These are phyloP conservation scores for Novymonas esmeraldas DNA, from an alignment of 208 protist species.

Conservation along the genomic window DNA sequence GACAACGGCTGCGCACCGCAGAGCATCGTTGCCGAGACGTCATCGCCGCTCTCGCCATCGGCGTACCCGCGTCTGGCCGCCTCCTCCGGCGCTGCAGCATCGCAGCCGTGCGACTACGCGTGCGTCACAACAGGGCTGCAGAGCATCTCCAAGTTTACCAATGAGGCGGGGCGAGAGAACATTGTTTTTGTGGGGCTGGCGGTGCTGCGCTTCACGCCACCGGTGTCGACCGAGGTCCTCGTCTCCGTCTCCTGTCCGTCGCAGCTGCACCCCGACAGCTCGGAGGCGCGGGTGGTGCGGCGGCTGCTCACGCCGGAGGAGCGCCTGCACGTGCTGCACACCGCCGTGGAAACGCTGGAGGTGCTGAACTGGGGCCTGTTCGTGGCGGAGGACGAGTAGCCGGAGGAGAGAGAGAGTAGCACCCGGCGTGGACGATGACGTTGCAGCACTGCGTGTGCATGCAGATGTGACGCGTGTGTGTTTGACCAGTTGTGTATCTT, in stretches of 20 bases:
- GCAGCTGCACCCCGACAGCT: slow-evolving; percentile 56
- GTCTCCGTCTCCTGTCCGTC: slow-evolving; percentile 65
- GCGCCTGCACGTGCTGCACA: slow-evolving; percentile 31
- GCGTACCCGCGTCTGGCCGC: slow-evolving; percentile 43
- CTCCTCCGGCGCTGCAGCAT: not conserved
- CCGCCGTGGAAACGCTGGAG: slow-evolving; percentile 39
- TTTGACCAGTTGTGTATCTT: no score
- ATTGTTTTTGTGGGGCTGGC: slow-evolving; percentile 58
- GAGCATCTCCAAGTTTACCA: slow-evolving; percentile 71
- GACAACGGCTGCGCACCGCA: slow-evolving; percentile 54
- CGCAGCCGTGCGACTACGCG: slow-evolving; percentile 47
- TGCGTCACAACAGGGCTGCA: slow-evolving; percentile 52
- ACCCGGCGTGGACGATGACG: no score
- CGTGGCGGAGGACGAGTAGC: slow-evolving; percentile 49
- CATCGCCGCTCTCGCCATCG: slow-evolving; percentile 13
- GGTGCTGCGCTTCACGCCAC: slow-evolving; percentile 63
- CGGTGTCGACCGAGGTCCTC: slow-evolving; percentile 63
- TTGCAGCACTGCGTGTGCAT: no score
- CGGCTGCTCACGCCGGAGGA: slow-evolving; percentile 47
- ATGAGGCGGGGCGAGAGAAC: slow-evolving; percentile 75
- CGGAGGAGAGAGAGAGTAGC: no score
- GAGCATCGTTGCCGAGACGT: slow-evolving; percentile 3
- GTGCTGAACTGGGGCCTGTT: slow-evolving; percentile 72
- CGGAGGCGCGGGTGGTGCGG: slow-evolving; percentile 52
- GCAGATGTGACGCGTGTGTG: no score